Percentiles rank a stretch among this genome's conserved stretches.
These are phyloP conservation scores for Funneliformis mosseae DNA, from an alignment of 192 early-diverging fungal genomes.

Conservation along the genomic window DNA sequence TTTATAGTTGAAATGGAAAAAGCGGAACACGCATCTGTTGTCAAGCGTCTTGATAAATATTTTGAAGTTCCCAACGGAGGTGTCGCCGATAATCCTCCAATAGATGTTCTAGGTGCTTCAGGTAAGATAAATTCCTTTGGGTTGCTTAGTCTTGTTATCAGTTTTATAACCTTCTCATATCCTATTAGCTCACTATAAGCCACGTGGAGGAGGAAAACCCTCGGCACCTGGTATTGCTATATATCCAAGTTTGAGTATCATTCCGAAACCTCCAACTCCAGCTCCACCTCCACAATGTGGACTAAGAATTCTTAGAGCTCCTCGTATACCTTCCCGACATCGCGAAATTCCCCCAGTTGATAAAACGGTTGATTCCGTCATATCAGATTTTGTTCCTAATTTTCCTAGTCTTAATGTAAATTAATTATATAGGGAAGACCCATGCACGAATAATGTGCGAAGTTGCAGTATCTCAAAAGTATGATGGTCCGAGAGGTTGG, in stretches of 20 bases:
- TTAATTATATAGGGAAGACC: conserved; percentile 29
- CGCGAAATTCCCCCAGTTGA: not conserved
- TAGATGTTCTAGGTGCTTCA: not conserved
- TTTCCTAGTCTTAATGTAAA: conserved; percentile 29
- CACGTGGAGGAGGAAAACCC: conserved; percentile 6
- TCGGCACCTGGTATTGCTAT: not conserved
- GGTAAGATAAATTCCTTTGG: conserved; percentile 18
- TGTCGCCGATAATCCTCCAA: not conserved
- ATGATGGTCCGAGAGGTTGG: not conserved
- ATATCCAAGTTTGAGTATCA: conserved; percentile 3
- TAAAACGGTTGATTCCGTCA: conserved; percentile 17
- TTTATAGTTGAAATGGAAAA: conserved; percentile 7
- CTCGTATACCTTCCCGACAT: conserved; percentile 20
- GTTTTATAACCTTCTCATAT: conserved; percentile 6
- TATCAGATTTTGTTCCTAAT: conserved; percentile 9
- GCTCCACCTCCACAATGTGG: not conserved
- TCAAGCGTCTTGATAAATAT: not conserved
- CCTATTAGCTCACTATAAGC: conserved; percentile 9
- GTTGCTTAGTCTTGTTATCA: conserved; percentile 18
- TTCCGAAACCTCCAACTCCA: conserved; percentile 5
- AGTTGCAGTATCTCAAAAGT: not conserved
- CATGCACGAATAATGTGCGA: conserved; percentile 25
- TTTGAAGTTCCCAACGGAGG: not conserved
- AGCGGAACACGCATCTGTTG: not conserved
- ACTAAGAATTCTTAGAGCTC: not conserved